Percentiles rank a stretch among this genome's conserved stretches.
These are phyloP conservation scores for Abrus precatorius DNA, from an alignment of 306 rosid species.

Conservation along the genomic window DNA sequence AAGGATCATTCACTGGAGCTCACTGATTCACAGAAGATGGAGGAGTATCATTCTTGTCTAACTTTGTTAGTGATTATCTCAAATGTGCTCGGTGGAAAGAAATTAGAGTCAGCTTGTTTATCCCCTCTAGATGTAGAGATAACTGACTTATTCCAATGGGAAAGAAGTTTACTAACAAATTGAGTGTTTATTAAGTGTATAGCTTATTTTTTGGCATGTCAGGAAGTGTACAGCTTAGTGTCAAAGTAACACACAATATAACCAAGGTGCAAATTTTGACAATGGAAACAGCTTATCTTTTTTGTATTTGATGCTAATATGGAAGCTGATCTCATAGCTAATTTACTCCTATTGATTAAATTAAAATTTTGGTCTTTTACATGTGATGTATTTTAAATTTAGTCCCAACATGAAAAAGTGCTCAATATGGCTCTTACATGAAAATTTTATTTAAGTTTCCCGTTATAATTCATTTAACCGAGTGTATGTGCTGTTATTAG, in stretches of 20 bases:
- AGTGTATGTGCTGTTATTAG: too few species aligned
- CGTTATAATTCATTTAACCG: too few species aligned
- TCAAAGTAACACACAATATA: background rate
- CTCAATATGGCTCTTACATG: background rate
- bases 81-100: slow-evolving; percentile 61
- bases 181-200: background rate
- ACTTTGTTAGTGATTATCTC: slow-evolving; percentile 64
- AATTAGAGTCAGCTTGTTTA: slow-evolving; percentile 55
- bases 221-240: background rate
- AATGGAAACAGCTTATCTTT: background rate
- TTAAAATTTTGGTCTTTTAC: background rate
- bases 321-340: background rate
- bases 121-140: slow-evolving; percentile 61
- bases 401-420: background rate
- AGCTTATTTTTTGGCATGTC: background rate
- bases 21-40: slow-evolving; percentile 65
- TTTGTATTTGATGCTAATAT: background rate
- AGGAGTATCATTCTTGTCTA: slow-evolving; percentile 79
- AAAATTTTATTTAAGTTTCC: background rate
- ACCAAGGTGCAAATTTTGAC: background rate
- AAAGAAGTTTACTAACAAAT: slow-evolving; percentile 58
- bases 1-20: slow-evolving; percentile 60
- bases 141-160: slow-evolving; percentile 71
- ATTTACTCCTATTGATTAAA: background rate
- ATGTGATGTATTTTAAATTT: background rate